Evolutionary conservation across 345 rosid genomes (phyloP).

Genomic region (Mercurialis annua): DNA sequence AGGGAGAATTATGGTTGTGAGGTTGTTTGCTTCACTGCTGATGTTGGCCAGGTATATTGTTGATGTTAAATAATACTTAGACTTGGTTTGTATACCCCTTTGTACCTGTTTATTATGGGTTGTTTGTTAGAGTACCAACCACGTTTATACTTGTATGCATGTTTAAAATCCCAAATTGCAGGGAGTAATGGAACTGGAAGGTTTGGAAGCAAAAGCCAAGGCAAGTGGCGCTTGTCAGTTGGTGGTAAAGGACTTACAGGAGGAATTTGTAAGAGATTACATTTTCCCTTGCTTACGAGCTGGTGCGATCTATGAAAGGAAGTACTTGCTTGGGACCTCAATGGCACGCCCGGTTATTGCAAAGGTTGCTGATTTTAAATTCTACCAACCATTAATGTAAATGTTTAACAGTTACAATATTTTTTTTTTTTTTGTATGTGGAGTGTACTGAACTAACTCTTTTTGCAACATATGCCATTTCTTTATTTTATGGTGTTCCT

Average conservation of each 20-base stretch:
- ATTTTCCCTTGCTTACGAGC: slow-evolving; percentile 90
- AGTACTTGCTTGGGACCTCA: slow-evolving; percentile 93
- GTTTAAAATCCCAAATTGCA: slow-evolving; percentile 27
- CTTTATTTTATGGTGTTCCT: background rate
- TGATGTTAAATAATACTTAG: too few species aligned
- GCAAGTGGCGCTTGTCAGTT: slow-evolving; percentile 95
- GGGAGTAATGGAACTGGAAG: slow-evolving; percentile 89
- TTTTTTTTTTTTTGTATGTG: background rate
- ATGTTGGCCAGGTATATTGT: slow-evolving; percentile 87
- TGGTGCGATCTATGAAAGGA: slow-evolving; percentile 89
- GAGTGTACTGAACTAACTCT: background rate
- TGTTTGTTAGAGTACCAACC: background rate
- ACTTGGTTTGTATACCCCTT: too few species aligned
- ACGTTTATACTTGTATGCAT: background rate
- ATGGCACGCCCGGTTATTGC: slow-evolving; percentile 99
- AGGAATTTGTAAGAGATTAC: slow-evolving; percentile 87
- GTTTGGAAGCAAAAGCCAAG: slow-evolving; percentile 87
- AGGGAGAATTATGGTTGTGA: slow-evolving; percentile 99
- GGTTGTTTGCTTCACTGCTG: slow-evolving; percentile 99
- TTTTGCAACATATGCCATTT: background rate
- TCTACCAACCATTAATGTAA: background rate
- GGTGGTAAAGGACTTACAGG: slow-evolving; percentile 82
- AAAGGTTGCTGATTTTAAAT: slow-evolving; percentile 45
- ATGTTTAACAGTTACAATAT: background rate
- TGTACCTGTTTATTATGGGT: background rate